These are phyloP conservation scores for Heritiera littoralis DNA, from an alignment of 345 rosid genomes.

Conservation along the genomic window DNA sequence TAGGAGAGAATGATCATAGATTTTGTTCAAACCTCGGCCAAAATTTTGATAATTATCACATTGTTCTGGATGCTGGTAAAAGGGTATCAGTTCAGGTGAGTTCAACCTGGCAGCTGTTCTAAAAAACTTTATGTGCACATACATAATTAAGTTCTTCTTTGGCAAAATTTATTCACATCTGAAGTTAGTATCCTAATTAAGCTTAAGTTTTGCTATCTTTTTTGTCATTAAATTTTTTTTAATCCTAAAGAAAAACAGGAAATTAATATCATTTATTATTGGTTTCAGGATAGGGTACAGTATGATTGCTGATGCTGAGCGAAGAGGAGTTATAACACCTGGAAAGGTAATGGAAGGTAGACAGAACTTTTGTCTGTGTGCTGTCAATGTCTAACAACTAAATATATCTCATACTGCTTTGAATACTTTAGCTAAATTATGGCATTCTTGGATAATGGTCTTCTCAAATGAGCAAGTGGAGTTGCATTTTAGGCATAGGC, in stretches of 20 bases:
- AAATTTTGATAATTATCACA: neutral
- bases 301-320: conserved; percentile 93
- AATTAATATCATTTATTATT: conserved; percentile 4
- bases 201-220: neutral
- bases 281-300: conserved; percentile 77
- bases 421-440: neutral
- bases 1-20: neutral
- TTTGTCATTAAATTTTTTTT: neutral
- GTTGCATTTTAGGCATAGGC: neutral
- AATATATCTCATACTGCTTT: neutral
- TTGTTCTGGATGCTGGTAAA: neutral
- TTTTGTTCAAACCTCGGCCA: neutral
- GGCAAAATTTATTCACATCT: neutral
- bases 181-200: neutral
- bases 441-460: neutral
- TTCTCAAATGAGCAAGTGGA: neutral
- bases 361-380: conserved; percentile 4
- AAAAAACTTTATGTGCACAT: neutral
- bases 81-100: neutral
- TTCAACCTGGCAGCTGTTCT: neutral
- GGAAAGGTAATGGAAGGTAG: conserved; percentile 65
- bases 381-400: neutral
- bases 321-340: conserved; percentile 68
- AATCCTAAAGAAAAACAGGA: neutral
- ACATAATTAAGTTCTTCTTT: neutral